Percentiles rank a stretch among this genome's conserved stretches.
Evolutionary conservation across 2,329 filamentous ascomycete genomes (phyloP).

Genomic region (Helotiales sp.): DNA sequence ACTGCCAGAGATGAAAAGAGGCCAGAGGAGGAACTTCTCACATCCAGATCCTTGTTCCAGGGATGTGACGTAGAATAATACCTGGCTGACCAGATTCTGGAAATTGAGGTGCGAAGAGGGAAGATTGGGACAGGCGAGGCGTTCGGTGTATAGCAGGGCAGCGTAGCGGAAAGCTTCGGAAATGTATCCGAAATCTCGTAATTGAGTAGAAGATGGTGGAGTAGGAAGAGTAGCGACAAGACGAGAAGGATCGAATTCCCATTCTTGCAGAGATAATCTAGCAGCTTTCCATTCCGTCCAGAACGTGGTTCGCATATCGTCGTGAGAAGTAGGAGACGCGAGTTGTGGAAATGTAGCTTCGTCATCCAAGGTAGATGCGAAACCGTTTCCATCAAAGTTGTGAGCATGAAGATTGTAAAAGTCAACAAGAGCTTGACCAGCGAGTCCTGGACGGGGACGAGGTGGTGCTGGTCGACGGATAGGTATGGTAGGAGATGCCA

Average conservation of each 20-base stretch:
- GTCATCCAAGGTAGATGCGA: slow-evolving; percentile 55
- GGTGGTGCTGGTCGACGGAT: slow-evolving; percentile 31
- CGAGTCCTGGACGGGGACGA: slow-evolving; percentile 38
- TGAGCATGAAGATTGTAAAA: slow-evolving; percentile 55
- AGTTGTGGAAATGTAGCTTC: slow-evolving; percentile 47
- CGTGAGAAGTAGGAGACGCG: slow-evolving; percentile 43
- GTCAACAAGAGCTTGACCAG: slow-evolving; percentile 43
- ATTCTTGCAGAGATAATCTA: slow-evolving; percentile 72
- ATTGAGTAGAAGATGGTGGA: slow-evolving; percentile 56
- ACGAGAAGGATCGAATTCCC: slow-evolving; percentile 68
- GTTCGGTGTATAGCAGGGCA: slow-evolving; percentile 85
- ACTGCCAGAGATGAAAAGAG: slow-evolving; percentile 84
- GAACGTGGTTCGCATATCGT: slow-evolving; percentile 66
- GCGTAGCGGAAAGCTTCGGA: slow-evolving; percentile 90
- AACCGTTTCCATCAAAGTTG: slow-evolving; percentile 68
- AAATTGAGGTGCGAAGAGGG: slow-evolving; percentile 76
- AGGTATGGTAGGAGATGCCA: slow-evolving; percentile 28
- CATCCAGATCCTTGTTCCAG: slow-evolving; percentile 70
- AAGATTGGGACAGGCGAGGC: slow-evolving; percentile 74
- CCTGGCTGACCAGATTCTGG: slow-evolving; percentile 78
- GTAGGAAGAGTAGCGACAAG: slow-evolving; percentile 52
- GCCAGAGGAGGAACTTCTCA: slow-evolving; percentile 92
- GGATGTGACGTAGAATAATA: slow-evolving; percentile 79
- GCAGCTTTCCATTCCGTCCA: slow-evolving; percentile 87
- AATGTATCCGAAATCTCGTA: slow-evolving; percentile 75